Evolutionary conservation across 108 stramenopile species (phyloP), one percentile per base, ranked within the genome.

Genomic region (Ochromonas danica): DNA sequence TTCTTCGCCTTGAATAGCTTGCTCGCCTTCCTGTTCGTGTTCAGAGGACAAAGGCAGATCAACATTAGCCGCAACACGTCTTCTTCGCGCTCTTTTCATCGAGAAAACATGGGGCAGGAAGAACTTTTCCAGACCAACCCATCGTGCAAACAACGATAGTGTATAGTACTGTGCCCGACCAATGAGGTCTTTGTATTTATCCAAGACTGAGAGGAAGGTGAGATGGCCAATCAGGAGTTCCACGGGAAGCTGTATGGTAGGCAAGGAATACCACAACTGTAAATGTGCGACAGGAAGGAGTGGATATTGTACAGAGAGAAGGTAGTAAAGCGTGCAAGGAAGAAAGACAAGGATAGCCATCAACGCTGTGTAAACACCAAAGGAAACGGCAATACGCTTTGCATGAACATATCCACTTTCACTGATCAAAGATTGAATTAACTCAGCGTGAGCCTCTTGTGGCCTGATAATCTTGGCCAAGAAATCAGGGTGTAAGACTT

Each of bases 381-480:
- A 40, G 88, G 42, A 85, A 25, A 93, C 79, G 0, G 89, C 71
- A 87, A 96, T 93, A 45, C 96, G 89, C 81, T 91, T 93, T 67
- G 88, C 84, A 78, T 98, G 96, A 17, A 90, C 92, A 17, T 77
- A 27, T 0, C 89, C 90, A 40, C 85, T 88, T 81, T 98, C 97
- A 71, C 93, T 86, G 81, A 98, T 87, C 40, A 98, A 78, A 62
- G 93, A 92, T 17, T 92, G 93, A 1, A 98, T 90, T 42, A 98
- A 86, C 81, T 96, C 97, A 1, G 93, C 93, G 62, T 96, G 95
- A 0, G 97, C 95, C 83, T 98, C 97, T 88, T 98, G 97, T 14
- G 97, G 97, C n/a, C 95, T 82, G 40, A 98, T 93, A 43, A 91
- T 70, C 33, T 83, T 51, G 2, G 93, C 94, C 33, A 97, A 88